Evolutionary conservation across 2,329 filamentous ascomycete genomes (phyloP).

Genomic region (Penicillium palitans): DNA sequence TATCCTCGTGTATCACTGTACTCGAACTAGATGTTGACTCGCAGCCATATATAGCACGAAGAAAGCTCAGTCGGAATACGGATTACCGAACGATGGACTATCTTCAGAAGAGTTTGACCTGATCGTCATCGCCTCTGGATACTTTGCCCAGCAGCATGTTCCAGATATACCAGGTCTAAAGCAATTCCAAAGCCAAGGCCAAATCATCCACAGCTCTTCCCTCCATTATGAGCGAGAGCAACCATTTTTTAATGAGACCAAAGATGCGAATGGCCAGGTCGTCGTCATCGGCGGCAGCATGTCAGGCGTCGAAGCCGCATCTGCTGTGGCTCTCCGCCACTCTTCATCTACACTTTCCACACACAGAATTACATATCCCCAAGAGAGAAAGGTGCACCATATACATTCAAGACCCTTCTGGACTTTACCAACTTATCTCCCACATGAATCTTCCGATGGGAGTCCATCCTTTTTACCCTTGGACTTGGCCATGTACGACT

Average conservation of each 20-base stretch:
- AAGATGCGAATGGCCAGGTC: constrained; percentile 56
- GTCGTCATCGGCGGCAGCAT: constrained; percentile 78
- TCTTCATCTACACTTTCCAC: constrained; percentile 58
- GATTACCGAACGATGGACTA: not conserved
- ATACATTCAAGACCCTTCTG: constrained; percentile 69
- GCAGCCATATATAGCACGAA: not conserved
- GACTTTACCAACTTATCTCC: constrained; percentile 61
- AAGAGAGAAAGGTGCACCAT: constrained; percentile 59
- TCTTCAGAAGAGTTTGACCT: constrained; percentile 60
- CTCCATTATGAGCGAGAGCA: constrained; percentile 56
- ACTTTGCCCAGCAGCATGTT: constrained; percentile 65
- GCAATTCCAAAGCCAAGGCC: constrained; percentile 48
- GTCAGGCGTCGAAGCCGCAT: constrained; percentile 76
- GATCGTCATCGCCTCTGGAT: constrained; percentile 72
- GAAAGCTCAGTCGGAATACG: not conserved
- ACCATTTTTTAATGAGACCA: constrained; percentile 4
- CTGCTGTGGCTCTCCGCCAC: constrained; percentile 68
- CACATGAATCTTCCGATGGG: constrained; percentile 27
- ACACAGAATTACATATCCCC: constrained; percentile 43
- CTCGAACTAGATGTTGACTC: not conserved
- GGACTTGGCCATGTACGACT: constrained; percentile 71
- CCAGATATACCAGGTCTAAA: constrained; percentile 46
- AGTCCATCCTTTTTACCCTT: constrained; percentile 65
- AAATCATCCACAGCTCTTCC: constrained; percentile 67
- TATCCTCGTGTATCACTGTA: not conserved